Base-by-base conservation (phyloP, 1,139 yeast species). In the Komagataea norvegica region DNA sequence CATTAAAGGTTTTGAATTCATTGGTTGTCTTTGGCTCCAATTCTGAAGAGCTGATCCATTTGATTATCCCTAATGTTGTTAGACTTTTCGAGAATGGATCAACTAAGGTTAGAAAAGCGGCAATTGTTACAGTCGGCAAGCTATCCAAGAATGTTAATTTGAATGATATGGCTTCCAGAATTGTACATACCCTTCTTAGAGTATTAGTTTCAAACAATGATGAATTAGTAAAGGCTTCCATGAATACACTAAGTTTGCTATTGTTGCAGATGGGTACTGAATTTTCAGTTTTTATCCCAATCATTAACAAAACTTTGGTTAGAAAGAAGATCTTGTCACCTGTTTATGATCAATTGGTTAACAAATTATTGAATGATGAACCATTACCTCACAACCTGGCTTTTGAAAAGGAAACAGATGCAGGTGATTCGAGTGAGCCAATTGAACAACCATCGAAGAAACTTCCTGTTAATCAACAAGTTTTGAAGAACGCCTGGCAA, bases 21-120 rank as follows among this genome's bases (percentile, higher is more conserved):
- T 75, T 93, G 55, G 93, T 88, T n/a, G 82, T 83, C 0, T 87
- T 91, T 60, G 96, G 96, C 1, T 69, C 83, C 22, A 87, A 84
- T 52, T 73, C 89, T 33, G 97, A 91, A 49, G 96, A 93, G 45
- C 87, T 84, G 53, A 77, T 83, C 8, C 96, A 88, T 57, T 72
- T 89, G 36, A 75, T 91, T 29, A 72, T 91, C 17, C 97, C 97
- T 0, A 82, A 85, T 36, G 71, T 89, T 27, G 93, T 89, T 1
- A 73, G 77, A 43, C 64, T 89, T 67, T 83, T 89, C 55, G 96
- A 91, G 55, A 74, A 66, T 43, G 80, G 86, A 6, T 74, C 69
- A 36, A 70, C 59, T 5, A 56, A 62, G 16, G 68, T 89, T 32
- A 67, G 89, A 40, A 74, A 73, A 41, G 79, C 87, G 23, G 89